These are phyloP conservation scores for Albugo candida DNA, from an alignment of 352 stramenopile genomes.

Conservation along the genomic window DNA sequence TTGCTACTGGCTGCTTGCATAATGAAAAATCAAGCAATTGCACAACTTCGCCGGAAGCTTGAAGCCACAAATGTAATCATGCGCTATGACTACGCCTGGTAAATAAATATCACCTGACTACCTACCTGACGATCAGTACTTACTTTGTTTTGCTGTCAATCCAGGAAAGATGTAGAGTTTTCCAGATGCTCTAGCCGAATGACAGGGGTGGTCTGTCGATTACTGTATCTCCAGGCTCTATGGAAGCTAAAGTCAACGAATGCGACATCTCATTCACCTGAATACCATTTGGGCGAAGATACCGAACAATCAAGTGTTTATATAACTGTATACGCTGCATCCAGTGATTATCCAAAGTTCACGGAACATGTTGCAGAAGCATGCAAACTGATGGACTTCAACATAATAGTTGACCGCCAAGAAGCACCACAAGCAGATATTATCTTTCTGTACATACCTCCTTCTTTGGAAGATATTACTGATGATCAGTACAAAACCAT, in stretches of 20 bases:
- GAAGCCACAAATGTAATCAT: slow-evolving; percentile 24
- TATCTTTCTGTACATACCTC: not conserved
- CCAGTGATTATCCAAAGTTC: slow-evolving; percentile 40
- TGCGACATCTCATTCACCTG: no score
- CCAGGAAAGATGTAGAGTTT: slow-evolving; percentile 55
- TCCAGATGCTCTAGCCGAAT: slow-evolving; percentile 18
- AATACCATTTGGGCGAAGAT: no score
- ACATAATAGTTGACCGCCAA: slow-evolving; percentile 9
- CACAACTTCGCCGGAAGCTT: slow-evolving; percentile 3
- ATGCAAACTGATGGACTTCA: slow-evolving; percentile 29
- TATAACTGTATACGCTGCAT: slow-evolving; percentile 12
- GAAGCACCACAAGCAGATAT: not conserved
- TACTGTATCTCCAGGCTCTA: slow-evolving; percentile 26
- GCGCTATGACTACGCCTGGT: slow-evolving; percentile 77
- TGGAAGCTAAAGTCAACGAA: not conserved
- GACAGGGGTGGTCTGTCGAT: slow-evolving; percentile 34
- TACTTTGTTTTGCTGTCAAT: slow-evolving; percentile 2
- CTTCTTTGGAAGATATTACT: slow-evolving; percentile 5
- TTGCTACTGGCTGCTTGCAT: not conserved
- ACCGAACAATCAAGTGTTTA: no score
- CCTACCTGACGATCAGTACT: not conserved
- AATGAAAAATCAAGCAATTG: not conserved
- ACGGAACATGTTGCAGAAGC: slow-evolving; percentile 13
- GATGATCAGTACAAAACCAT: slow-evolving; percentile 25
- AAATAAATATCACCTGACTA: not conserved